Evolutionary conservation across 768 basidiomycete species (phyloP).

Genomic region (Auriscalpium orientale): DNA sequence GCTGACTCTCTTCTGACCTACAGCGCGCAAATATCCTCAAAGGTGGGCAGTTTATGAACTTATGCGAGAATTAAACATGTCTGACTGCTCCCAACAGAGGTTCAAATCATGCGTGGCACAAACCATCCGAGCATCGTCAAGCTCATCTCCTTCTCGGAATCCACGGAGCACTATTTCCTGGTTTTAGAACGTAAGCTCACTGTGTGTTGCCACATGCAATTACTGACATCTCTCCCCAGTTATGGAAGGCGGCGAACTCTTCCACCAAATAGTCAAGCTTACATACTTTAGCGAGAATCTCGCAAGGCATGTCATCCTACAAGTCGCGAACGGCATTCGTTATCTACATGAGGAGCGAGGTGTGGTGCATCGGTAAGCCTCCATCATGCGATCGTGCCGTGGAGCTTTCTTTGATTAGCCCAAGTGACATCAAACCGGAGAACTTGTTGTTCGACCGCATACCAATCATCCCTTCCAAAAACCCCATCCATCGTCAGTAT

Average conservation of each 20-base stretch:
- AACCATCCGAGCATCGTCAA: constrained; percentile 92
- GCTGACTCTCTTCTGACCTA: constrained; percentile 17
- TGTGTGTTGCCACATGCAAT: neutral
- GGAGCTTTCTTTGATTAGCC: too few relatives aligned
- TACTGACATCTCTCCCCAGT: constrained; percentile 39
- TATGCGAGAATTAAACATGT: neutral
- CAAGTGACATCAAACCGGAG: constrained; percentile 93
- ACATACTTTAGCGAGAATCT: constrained; percentile 98
- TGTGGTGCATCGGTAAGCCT: constrained; percentile 78
- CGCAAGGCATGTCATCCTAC: constrained; percentile 93
- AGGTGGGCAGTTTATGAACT: constrained; percentile 35
- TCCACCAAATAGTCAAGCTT: constrained; percentile 98
- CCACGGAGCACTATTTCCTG: constrained; percentile 87
- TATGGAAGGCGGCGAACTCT: constrained; percentile 96
- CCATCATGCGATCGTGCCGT: neutral
- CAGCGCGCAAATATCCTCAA: constrained; percentile 98
- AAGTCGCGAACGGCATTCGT: constrained; percentile 89
- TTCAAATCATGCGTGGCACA: constrained; percentile 96
- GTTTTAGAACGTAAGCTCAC: constrained; percentile 73
- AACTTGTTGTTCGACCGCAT: constrained; percentile 92
- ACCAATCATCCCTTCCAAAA: constrained; percentile 81
- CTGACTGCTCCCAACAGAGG: constrained; percentile 55
- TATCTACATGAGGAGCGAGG: constrained; percentile 97
- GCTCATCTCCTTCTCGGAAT: constrained; percentile 87
- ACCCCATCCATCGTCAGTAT: constrained; percentile 71